Base-by-base conservation (phyloP, 2,329 filamentous ascomycete species). In the Pseudocercospora macadamiae region DNA sequence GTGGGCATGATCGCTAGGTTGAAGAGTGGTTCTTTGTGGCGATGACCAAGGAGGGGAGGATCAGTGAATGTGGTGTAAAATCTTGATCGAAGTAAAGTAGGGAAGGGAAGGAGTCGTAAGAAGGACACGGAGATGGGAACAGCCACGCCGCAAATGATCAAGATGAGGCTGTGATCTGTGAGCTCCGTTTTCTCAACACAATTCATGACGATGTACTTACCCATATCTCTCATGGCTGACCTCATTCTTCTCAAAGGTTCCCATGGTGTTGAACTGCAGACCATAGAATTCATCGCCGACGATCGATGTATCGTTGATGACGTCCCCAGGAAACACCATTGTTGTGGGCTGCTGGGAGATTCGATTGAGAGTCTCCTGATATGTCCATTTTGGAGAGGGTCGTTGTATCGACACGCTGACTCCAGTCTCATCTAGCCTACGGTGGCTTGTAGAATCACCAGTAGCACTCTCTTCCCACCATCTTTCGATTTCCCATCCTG, bases 281-380 rank as follows among this genome's bases (percentile, higher is more conserved):
- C 66, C 45, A 19, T 70, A 74, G 4, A 63, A 42, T 2, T 69
- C 45, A 12, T 54, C 51, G 39, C 68, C 68, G 12, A 74, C 70
- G 34, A 73, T 51, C 7, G 66, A 70, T 6, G 73, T 73, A 7
- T 25, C 42, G 47, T 70, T 72, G 19, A 75, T 64, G 62, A 70
- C 67, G 39, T 59, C 39, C 1, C 36, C 45, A 0, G 30, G 7
- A 2, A 49, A 44, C 8, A 58, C 28, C 3, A 26, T 44, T 10
- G 42, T 53, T 7, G 60, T 62, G 9, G 64, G 66, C 19, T 69
- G 54, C 9, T 49, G 39, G 5, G 64, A 25, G 19, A 73, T 59
- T 21, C 68, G 62, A n/a, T 55, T 51, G 23, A 73, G 49, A 12
- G 69, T 64, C 30, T 65, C 55, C 10, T 64, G 26, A 23, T 71